Percentiles rank a stretch among this genome's conserved stretches.
These are phyloP conservation scores for Aspergillus panamensis DNA, from an alignment of 495 filamentous ascomycete species.

Conservation along the genomic window DNA sequence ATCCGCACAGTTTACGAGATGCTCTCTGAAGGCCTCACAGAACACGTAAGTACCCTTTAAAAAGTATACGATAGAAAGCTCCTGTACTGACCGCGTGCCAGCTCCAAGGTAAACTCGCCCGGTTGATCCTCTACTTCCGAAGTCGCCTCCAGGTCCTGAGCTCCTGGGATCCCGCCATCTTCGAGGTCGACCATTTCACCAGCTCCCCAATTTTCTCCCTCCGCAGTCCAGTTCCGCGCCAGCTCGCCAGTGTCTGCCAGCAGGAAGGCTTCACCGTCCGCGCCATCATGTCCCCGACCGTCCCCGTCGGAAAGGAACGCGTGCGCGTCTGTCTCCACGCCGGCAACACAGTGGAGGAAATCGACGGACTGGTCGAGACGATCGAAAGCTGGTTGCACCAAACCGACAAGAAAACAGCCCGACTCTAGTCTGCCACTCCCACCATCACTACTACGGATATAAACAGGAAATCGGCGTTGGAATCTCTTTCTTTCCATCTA, in stretches of 20 bases:
- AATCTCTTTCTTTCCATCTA: no score
- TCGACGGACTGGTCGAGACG: slow-evolving; percentile 39
- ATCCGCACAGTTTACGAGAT: slow-evolving; percentile 47
- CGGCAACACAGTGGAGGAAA: slow-evolving; percentile 44
- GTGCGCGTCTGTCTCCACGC: slow-evolving; percentile 52
- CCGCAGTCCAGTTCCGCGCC: slow-evolving; percentile 35
- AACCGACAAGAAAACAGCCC: slow-evolving; percentile 12
- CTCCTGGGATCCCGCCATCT: slow-evolving; percentile 27
- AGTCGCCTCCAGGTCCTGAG: slow-evolving; percentile 29
- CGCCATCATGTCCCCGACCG: slow-evolving; percentile 48
- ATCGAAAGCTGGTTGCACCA: slow-evolving; percentile 42
- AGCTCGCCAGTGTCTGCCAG: slow-evolving; percentile 35
- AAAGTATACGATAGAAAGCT: background rate
- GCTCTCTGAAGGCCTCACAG: slow-evolving; percentile 36
- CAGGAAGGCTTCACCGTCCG: slow-evolving; percentile 34
- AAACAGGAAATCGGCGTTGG: no score
- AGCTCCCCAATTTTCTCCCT: slow-evolving; percentile 45
- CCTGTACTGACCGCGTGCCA: slow-evolving; percentile 15
- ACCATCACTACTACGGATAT: no score
- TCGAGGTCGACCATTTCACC: slow-evolving; percentile 41
- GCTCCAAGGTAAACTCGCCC: slow-evolving; percentile 39
- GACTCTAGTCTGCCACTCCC: background rate
- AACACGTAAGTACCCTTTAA: slow-evolving; percentile 28
- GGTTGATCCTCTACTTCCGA: slow-evolving; percentile 37
- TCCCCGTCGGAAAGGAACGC: slow-evolving; percentile 46